Conservation (phyloP, 2,329 filamentous ascomycete species). For the Hypomyces rosellus region DNA sequence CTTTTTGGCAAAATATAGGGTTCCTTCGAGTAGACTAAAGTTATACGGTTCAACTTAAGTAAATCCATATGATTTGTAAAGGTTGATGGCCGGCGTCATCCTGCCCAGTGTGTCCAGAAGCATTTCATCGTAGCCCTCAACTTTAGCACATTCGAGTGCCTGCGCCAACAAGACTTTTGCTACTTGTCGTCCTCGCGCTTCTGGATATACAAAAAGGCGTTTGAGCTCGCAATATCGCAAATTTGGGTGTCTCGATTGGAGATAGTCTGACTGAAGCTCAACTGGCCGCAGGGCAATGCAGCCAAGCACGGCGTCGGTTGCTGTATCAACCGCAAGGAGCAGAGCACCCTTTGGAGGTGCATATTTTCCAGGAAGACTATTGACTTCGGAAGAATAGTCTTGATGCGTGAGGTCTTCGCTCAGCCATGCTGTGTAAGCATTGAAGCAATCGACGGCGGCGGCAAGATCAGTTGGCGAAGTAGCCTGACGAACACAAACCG, state of each 20-base stretch:
- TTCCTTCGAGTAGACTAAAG: constrained; percentile 17
- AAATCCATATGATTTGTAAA: constrained; percentile 23
- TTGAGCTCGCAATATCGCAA: constrained; percentile 21
- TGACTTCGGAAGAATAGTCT: constrained; percentile 18
- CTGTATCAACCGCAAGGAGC: constrained; percentile 18
- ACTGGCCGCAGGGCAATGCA: constrained; percentile 22
- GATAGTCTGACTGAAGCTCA: constrained; percentile 12
- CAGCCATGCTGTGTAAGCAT: constrained; percentile 21
- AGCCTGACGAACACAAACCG: constrained; percentile 18
- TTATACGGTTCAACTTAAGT: constrained; percentile 15
- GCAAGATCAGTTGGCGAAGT: constrained; percentile 15
- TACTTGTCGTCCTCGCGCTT: constrained; percentile 19
- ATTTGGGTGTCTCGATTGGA: background rate
- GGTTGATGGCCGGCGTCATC: constrained; percentile 18
- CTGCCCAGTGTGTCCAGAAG: constrained; percentile 20
- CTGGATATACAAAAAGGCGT: constrained; percentile 22
- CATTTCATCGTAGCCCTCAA: constrained; percentile 17
- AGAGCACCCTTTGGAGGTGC: constrained; percentile 19
- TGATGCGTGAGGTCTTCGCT: constrained; percentile 22
- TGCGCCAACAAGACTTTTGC: constrained; percentile 17
- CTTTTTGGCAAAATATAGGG: constrained; percentile 15
- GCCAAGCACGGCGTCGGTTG: constrained; percentile 16
- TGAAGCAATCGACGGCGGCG: constrained; percentile 17
- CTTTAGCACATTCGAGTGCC: constrained; percentile 10
- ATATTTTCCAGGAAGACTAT: constrained; percentile 21